Evolutionary conservation across 2,329 filamentous ascomycete genomes (phyloP).

Genomic region (Dactylellina cionopaga): DNA sequence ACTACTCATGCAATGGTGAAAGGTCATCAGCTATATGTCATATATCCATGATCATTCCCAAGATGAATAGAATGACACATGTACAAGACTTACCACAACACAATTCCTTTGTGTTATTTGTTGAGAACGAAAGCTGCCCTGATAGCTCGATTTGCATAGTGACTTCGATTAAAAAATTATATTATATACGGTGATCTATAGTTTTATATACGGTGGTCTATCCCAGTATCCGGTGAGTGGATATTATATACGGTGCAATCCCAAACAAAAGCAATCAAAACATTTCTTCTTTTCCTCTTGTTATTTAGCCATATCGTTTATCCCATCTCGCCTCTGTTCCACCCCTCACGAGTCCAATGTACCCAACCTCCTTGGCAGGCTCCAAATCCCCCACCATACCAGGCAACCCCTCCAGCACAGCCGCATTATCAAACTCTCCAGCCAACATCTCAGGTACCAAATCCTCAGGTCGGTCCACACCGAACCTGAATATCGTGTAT

Average conservation of each 20-base stretch:
- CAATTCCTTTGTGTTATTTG: no score
- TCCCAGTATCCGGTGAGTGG: background rate
- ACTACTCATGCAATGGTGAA: no score
- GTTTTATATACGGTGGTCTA: background rate
- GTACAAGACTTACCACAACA: no score
- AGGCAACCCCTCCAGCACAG: conserved; percentile 30
- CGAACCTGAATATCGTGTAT: conserved; percentile 45
- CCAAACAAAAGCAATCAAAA: background rate
- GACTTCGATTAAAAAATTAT: no score
- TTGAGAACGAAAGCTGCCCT: no score
- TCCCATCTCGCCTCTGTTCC: conserved; percentile 19
- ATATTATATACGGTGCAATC: conserved; percentile 22
- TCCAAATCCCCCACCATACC: conserved; percentile 50
- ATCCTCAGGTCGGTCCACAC: conserved; percentile 45
- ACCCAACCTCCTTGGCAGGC: conserved; percentile 28
- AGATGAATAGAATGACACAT: no score
- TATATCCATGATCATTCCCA: no score
- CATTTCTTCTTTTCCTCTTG: no score
- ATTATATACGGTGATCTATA: no score
- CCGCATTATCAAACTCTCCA: conserved; percentile 43
- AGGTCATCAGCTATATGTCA: no score
- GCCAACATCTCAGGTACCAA: conserved; percentile 38
- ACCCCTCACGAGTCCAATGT: conserved; percentile 44
- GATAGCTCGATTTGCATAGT: no score
- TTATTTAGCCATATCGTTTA: conserved; percentile 36